These are phyloP conservation scores for Kurtzmaniella natalensis DNA, from an alignment of 1,139 yeast genomes.

Conservation along the genomic window DNA sequence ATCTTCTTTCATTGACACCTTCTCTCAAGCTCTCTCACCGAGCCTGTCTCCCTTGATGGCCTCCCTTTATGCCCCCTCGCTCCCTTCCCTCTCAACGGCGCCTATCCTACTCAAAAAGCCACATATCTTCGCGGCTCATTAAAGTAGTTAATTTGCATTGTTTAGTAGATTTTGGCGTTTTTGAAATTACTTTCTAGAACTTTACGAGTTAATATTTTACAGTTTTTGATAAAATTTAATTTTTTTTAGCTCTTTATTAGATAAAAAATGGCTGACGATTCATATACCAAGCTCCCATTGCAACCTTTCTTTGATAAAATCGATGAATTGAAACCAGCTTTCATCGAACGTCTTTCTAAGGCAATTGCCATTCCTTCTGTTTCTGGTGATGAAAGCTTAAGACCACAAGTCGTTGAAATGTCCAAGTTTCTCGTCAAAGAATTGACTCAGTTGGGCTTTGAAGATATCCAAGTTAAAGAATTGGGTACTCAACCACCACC, in stretches of 20 bases:
- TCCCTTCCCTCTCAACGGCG: not conserved
- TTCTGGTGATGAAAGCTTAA: slow-evolving; percentile 80
- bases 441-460: slow-evolving; percentile 67
- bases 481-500: slow-evolving; percentile 91
- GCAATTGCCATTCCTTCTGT: slow-evolving; percentile 96
- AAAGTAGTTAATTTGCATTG: not conserved
- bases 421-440: slow-evolving; percentile 74
- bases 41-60: no score
- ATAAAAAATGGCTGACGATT: not conserved
- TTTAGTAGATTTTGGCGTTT: no score
- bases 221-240: no score
- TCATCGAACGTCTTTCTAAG: slow-evolving; percentile 61
- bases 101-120: not conserved
- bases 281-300: slow-evolving; percentile 28
- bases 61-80: no score
- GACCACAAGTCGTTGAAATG: slow-evolving; percentile 85
- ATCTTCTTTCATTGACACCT: no score
- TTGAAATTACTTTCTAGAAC: no score
- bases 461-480: slow-evolving; percentile 75
- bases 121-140: not conserved
- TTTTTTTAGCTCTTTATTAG: no score
- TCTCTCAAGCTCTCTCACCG: no score
- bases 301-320: slow-evolving; percentile 54
- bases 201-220: no score
- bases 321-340: slow-evolving; percentile 66